These are phyloP conservation scores for Aspergillus intermedius DNA, from an alignment of 2,329 filamentous ascomycete species.

Conservation along the genomic window DNA sequence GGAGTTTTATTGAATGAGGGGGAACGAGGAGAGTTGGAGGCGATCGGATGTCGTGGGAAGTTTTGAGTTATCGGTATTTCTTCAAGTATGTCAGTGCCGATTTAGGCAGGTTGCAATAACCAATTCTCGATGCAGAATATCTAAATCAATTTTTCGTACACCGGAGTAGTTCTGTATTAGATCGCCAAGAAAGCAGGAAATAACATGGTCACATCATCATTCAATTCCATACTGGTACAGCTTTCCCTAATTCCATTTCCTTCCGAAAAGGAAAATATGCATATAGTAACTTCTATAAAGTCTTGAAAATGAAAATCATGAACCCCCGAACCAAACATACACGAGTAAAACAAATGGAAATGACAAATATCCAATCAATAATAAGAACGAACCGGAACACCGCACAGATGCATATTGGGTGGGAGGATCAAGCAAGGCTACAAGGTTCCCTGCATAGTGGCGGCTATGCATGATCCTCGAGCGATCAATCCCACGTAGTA, in stretches of 20 bases:
- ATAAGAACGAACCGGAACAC: slow-evolving; percentile 10
- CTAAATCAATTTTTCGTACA: neutral
- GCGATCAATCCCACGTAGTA: neutral
- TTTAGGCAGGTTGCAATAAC: neutral
- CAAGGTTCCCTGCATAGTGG: neutral
- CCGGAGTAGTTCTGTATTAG: neutral
- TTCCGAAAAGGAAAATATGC: neutral
- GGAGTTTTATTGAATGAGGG: neutral
- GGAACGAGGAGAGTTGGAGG: neutral
- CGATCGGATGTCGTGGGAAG: no score
- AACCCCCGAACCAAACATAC: neutral
- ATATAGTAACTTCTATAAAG: neutral
- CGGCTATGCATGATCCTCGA: neutral
- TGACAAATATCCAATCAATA: slow-evolving; percentile 1
- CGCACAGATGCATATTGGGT: slow-evolving; percentile 12
- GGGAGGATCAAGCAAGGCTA: slow-evolving; percentile 1
- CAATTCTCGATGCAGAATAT: no score
- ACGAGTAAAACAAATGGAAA: slow-evolving; percentile 1
- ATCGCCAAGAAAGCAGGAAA: no score
- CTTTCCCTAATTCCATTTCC: neutral
- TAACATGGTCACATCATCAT: neutral
- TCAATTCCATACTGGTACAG: neutral
- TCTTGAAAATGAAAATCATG: neutral
- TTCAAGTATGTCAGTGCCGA: no score
- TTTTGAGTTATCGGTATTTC: no score